Evolutionary conservation across 371 early-diverging fungal genomes (phyloP).

Genomic region (Mucor lusitanicus): DNA sequence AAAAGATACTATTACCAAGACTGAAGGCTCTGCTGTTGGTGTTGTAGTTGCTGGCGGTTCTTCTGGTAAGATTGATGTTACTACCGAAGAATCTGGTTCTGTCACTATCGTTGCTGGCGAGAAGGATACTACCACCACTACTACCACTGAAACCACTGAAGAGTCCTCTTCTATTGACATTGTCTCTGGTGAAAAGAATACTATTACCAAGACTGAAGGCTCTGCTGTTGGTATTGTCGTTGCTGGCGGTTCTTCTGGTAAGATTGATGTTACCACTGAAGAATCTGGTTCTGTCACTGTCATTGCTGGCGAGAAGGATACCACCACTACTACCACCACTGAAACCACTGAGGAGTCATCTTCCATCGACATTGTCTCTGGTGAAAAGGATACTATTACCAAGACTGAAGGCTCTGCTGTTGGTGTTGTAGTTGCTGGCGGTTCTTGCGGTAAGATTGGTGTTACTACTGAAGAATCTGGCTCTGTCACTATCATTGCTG

Average conservation of each 20-base stretch:
- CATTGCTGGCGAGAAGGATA: not conserved
- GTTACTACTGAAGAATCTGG: not conserved
- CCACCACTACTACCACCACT: too few species aligned
- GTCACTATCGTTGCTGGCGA: not conserved
- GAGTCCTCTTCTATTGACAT: too few species aligned
- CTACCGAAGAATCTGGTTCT: not conserved
- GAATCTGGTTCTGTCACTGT: not conserved
- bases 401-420: not conserved
- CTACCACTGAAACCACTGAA: too few species aligned
- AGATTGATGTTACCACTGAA: conserved; percentile 2
- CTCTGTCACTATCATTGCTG: not conserved
- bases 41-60: not conserved
- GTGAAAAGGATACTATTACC: not conserved
- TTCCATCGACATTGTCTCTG: not conserved
- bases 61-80: not conserved
- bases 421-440: not conserved
- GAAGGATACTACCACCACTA: not conserved
- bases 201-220: not conserved
- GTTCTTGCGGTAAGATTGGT: too few species aligned
- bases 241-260: not conserved
- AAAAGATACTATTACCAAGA: too few species aligned
- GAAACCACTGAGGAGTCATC: not conserved
- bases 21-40: too few species aligned
- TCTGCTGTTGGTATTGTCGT: too few species aligned
- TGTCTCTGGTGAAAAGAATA: not conserved